phyloP scores from a whole-genome alignment of 2,329 filamentous ascomycete genomes.

The Fusarium anguioides region DNA sequence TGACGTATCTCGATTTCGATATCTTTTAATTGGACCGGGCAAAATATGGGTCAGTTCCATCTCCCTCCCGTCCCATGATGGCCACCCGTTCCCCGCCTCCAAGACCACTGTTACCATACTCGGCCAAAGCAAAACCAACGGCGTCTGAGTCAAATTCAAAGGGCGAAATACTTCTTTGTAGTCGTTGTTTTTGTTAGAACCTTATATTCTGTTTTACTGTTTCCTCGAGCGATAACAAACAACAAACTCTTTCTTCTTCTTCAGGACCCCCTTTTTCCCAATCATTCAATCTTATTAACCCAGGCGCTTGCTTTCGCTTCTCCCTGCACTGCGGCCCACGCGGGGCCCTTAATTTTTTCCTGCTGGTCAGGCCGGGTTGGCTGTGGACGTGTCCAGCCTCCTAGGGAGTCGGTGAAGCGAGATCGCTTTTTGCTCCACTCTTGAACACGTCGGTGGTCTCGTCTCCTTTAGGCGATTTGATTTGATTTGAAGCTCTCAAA shows the following conservation, averaged over 20 bases:
- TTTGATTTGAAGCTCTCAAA: slow-evolving; percentile 33
- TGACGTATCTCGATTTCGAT: slow-evolving; percentile 32
- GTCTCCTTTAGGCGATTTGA: slow-evolving; percentile 33
- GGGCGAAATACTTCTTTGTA: not conserved
- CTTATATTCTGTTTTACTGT: slow-evolving; percentile 5
- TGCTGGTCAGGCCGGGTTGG: slow-evolving; percentile 18
- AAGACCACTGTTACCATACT: slow-evolving; percentile 16
- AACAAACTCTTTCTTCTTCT: not conserved
- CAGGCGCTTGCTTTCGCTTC: slow-evolving; percentile 21
- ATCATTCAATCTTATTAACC: no score
- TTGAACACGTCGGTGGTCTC: slow-evolving; percentile 39
- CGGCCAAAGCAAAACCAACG: slow-evolving; percentile 13
- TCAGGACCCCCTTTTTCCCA: slow-evolving; percentile 8
- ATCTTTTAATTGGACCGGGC: slow-evolving; percentile 33
- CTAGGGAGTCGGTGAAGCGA: slow-evolving; percentile 36
- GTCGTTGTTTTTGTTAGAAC: slow-evolving; percentile 1
- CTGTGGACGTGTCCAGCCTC: slow-evolving; percentile 32
- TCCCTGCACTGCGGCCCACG: slow-evolving; percentile 32
- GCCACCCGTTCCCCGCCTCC: slow-evolving; percentile 25
- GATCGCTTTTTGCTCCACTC: slow-evolving; percentile 37
- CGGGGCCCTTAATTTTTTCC: slow-evolving; percentile 37
- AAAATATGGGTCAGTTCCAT: slow-evolving; percentile 30
- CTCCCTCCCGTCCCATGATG: slow-evolving; percentile 7
- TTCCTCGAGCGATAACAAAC: not conserved
- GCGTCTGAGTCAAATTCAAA: slow-evolving; percentile 7